Base-by-base conservation (phyloP, 768 basidiomycete genomes). In the Lactarius trivialis region DNA sequence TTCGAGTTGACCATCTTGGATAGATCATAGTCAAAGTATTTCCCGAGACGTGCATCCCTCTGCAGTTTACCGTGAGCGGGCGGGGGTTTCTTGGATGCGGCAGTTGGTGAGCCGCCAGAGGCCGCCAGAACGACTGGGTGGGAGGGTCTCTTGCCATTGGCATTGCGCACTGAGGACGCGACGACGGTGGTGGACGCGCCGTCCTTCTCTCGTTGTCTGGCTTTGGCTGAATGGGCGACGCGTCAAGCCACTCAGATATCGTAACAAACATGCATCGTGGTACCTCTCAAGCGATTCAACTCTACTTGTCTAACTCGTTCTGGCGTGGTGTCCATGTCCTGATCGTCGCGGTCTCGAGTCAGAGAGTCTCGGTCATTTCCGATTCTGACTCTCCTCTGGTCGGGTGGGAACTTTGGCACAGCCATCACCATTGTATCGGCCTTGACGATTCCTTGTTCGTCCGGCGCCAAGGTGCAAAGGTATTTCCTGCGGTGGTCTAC, bases 1-100 rank as follows among this genome's bases (percentile, higher is more conserved):
- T 94, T 90, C 8, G 93, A 88, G 73, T 99, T 98, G 70, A 93
- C 88, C 86, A 98, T 91, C 79, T 97, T 98, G 14, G 90, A 90
- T 15, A 98, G 74, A 73, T 98, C 95, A 83, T 97, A 98, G 67
- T 98, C 96, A 67, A 96, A 96, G 76, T 98, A 98, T 53, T 84
- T 91, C 30, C 93, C 96, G 12, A 93, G 77, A 36, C 90, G 82
- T 14, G 86, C 81, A 68, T 93, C 90, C 7, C 88, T 83, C 69
- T 83, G 83, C 58, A 93, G 75, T 58, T 77, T 79, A 8, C 81
- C 78, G 59, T 79, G 76, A 1, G 77, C 19, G 3, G 32, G 69
- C 28, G 24, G 45, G 12, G 21, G 69, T 28, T 78, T 78, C 37
- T 58, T 65, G 12, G 63, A 58, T 11, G 79, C 77, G 0, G 75